A percentile compares a stretch with the other conserved stretches of the same genome.
Conservation (phyloP, 176 grass and related monocot species). For the Cenchrus fungigraminus region DNA sequence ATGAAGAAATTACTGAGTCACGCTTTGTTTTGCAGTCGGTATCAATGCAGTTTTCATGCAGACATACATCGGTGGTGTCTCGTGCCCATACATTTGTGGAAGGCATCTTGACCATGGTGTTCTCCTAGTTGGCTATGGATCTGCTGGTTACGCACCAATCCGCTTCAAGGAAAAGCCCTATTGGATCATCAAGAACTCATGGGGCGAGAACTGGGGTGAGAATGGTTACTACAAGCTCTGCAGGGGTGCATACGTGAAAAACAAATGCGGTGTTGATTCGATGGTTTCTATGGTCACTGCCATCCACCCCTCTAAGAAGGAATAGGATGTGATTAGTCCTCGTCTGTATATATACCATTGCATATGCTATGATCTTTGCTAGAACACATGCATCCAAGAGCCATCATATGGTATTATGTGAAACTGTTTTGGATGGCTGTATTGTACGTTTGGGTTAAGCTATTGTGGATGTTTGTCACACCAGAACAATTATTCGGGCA, state of each 20-base stretch:
- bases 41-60: constrained; percentile 91
- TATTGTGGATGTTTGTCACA: background rate
- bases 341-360: background rate
- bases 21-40: constrained; percentile 61
- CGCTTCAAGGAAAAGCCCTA: constrained; percentile 89
- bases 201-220: constrained; percentile 88
- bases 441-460: background rate
- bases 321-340: constrained; percentile 23
- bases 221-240: constrained; percentile 86
- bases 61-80: constrained; percentile 87
- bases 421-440: constrained; percentile 19
- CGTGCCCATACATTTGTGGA: constrained; percentile 86
- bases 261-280: constrained; percentile 73
- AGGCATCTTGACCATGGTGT: constrained; percentile 85
- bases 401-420: constrained; percentile 14
- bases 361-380: background rate
- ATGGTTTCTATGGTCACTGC: constrained; percentile 83
- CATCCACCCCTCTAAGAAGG: constrained; percentile 50
- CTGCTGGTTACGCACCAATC: constrained; percentile 69
- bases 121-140: constrained; percentile 79
- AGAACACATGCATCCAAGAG: background rate
- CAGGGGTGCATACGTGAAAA: constrained; percentile 52
- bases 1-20: constrained; percentile 11
- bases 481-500: background rate
- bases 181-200: constrained; percentile 97